Percentiles rank a stretch among this genome's conserved stretches.
Evolutionary conservation across 495 filamentous ascomycete genomes (phyloP).

Genomic region (Pyronema domesticum): DNA sequence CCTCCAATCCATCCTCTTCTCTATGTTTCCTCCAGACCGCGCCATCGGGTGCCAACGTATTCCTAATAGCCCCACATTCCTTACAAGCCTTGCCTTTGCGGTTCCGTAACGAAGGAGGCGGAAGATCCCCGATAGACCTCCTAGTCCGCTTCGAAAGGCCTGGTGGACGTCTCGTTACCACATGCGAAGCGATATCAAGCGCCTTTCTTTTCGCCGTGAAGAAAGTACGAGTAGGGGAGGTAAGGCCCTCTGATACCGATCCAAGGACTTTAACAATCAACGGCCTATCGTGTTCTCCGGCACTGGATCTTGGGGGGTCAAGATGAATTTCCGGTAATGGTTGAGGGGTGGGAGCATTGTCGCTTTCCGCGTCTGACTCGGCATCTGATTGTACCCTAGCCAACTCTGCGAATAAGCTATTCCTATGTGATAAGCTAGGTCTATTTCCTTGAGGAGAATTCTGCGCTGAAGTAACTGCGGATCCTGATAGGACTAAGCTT

Average conservation of each 20-base stretch:
- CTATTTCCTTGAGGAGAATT: not conserved
- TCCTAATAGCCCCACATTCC: not conserved
- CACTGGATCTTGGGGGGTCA: not conserved
- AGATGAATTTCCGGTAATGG: no score
- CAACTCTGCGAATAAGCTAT: constrained; percentile 17
- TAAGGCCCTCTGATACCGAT: constrained; percentile 2
- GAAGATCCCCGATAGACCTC: not conserved
- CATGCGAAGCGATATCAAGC: constrained; percentile 10
- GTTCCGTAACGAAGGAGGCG: not conserved
- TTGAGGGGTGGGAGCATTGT: not conserved
- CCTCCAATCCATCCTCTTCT: constrained; percentile 19
- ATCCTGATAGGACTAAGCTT: no score
- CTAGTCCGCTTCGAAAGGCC: not conserved
- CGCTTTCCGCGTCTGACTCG: not conserved
- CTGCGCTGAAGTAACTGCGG: no score
- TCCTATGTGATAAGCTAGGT: not conserved
- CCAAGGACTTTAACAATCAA: constrained; percentile 11
- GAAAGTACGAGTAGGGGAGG: constrained; percentile 5
- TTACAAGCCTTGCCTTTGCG: not conserved
- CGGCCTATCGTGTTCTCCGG: not conserved
- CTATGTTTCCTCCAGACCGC: not conserved
- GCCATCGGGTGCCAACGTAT: not conserved
- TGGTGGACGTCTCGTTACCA: constrained; percentile 10
- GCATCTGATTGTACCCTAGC: constrained; percentile 13
- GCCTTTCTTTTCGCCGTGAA: constrained; percentile 11